Evolutionary conservation across 805 yeast species (phyloP), one percentile per base, ranked within the genome.

Genomic region (Kodamaea laetipori): DNA sequence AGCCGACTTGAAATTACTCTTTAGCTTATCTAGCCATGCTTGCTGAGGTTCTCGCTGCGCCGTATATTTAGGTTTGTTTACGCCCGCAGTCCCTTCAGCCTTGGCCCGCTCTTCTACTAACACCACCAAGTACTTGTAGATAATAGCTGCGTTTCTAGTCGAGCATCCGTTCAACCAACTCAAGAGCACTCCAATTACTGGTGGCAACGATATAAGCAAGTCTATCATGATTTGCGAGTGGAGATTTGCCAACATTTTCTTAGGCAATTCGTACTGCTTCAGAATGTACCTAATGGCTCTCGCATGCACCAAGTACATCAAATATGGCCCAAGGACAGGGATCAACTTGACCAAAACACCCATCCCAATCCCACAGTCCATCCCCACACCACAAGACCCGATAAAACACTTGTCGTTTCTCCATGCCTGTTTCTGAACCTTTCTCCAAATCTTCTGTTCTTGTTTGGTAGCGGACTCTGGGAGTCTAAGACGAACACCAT

Each of bases 81-180:
- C 8, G 30, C 18, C n/a, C 27, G 36, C 9, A 6, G n/a, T 18
- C 3, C 38, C 33, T 17, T 32, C 43, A 8, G 23, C 16, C 18
- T 34, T 33, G 16, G 40, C 39, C 18, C 56, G 43, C 30, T 53
- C 47, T 16, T 52, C 41, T n/a, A 37, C 47, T 23, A 54, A 41
- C 13, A 43, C 46, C 16, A 48, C 49, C 27, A 49, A 15, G 15
- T 49, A 44, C 26, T 40, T 57, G 58, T 87, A 89, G 6, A 90
- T 74, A 54, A 88, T 56, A 0, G 92, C 90, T 0, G 96, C 95
- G 61, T 92, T 90, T 55, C 97, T 71, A 0, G 97, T 87, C 6
- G 95, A 86, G 58, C 96, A 86, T 2, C 82, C 86, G 57, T 88
- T 79, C 61, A 90, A 47, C 92, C 96, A 90, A 9, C 86, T 68